Base-by-base conservation (phyloP, 495 filamentous ascomycete genomes). In the Cairneyella variabilis region DNA sequence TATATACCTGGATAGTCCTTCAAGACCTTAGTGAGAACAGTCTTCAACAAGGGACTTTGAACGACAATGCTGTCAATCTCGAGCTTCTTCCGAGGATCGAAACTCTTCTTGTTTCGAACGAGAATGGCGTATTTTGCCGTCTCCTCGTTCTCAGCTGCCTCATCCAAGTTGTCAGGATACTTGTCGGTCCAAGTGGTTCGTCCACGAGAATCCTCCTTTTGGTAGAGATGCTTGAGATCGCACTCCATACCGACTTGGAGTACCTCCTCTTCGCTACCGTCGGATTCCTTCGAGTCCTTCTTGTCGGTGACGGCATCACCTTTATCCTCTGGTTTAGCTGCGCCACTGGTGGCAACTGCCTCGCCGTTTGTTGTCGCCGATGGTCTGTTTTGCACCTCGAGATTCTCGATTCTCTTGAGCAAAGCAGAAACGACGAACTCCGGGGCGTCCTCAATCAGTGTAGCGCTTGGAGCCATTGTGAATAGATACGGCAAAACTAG, bases 1-100 rank as follows among this genome's bases (percentile, higher is more conserved):
- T 25, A 18, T 37, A 3, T 73, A 18, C 85, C 82, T 2, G 83
- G 80, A 59, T 88, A 89, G 20, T 75, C 77, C 25, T 74, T 71
- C 38, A 88, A 67, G 6, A 85, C 75, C 14, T 71, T 69, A 16
- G 67, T 69, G 0, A 88, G 69, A 25, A 80, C 71, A 14, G 69
- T 70, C 66, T 84, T 84, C 40, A 88, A 67, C 41, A 76, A 69
- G 3, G 84, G 79, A 57, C 77, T 83, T 68, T 88, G 84, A 2
- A 89, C 64, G 18, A 85, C 70, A 57, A 89, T 83, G 40, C 77
- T 81, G 54, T 83, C 69, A 23, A 86, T 73, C 18, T 76, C 65
- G 18, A 86, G 69, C 41, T 77, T 79, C 67, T 80, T 82, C n/a
- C 77, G 74, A 17, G 53, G 30, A 60, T 83, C 74, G 51, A 76